phyloP scores from a whole-genome alignment of 2,329 filamentous ascomycete species.

The Aspergillus aculeatus region DNA sequence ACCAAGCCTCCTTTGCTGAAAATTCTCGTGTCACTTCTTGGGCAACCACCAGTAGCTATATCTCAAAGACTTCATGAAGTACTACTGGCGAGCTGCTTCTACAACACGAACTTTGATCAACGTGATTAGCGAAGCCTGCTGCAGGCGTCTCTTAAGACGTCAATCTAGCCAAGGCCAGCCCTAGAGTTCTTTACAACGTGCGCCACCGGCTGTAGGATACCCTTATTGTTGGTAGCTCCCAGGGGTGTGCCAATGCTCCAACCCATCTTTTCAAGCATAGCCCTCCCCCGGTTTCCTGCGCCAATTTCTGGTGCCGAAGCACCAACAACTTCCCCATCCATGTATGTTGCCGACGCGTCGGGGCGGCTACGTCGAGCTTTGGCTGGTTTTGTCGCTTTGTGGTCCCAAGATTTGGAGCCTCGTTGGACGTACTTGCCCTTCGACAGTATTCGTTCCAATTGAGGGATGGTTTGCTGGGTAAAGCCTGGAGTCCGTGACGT shows the following conservation, averaged over 20 bases:
- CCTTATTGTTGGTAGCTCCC: slow-evolving; percentile 78
- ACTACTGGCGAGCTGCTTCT: neutral
- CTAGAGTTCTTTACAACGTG: slow-evolving; percentile 86
- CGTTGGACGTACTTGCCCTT: slow-evolving; percentile 32
- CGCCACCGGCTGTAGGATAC: slow-evolving; percentile 79
- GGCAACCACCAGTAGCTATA: neutral
- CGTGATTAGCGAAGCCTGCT: neutral
- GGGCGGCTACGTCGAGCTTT: slow-evolving; percentile 38
- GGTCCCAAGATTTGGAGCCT: slow-evolving; percentile 25
- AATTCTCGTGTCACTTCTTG: neutral
- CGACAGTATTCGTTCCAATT: slow-evolving; percentile 43
- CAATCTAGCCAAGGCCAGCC: slow-evolving; percentile 67
- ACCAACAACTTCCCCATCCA: slow-evolving; percentile 85
- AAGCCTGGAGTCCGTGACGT: slow-evolving; percentile 65
- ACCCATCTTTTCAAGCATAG: slow-evolving; percentile 95
- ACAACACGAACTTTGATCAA: neutral
- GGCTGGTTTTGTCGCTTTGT: slow-evolving; percentile 18
- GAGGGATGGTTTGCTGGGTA: slow-evolving; percentile 54
- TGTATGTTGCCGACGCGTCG: slow-evolving; percentile 58
- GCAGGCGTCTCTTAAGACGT: neutral
- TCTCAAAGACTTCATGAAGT: neutral
- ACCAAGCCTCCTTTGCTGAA: neutral
- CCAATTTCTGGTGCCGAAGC: slow-evolving; percentile 81
- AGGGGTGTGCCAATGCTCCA: slow-evolving; percentile 86
- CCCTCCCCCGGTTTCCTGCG: slow-evolving; percentile 75